These are phyloP conservation scores for Neostapfia colusana DNA, from an alignment of 176 grass and related monocot species.

Conservation along the genomic window DNA sequence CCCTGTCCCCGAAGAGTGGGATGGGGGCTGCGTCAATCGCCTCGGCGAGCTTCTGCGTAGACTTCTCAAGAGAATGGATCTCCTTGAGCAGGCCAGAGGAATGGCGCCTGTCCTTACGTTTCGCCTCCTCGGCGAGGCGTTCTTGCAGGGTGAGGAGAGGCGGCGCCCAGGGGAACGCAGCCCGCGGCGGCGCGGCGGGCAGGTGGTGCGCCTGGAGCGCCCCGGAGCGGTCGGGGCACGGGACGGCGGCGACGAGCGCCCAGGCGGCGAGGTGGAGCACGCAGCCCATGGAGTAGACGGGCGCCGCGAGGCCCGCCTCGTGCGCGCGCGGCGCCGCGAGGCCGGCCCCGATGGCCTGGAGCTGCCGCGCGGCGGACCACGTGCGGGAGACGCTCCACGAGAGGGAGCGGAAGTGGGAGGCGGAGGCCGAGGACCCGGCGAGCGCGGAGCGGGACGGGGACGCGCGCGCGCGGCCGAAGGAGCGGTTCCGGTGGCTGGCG, in stretches of 20 bases:
- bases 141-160: conserved; percentile 79
- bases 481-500: conserved; percentile 75
- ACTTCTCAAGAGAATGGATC: conserved; percentile 67
- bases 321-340: conserved; percentile 70
- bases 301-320: conserved; percentile 67
- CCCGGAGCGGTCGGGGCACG: conserved; percentile 76
- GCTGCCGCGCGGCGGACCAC: conserved; percentile 85
- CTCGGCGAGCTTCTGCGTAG: conserved; percentile 64
- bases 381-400: conserved; percentile 90
- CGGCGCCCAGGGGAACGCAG: conserved; percentile 67
- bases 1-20: conserved; percentile 66
- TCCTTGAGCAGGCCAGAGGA: conserved; percentile 74
- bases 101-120: conserved; percentile 78
- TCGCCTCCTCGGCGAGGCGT: conserved; percentile 76
- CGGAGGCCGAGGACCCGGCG: conserved; percentile 29
- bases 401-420: conserved; percentile 79
- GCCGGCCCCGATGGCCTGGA: conserved; percentile 73
- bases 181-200: conserved; percentile 55
- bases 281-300: conserved; percentile 85
- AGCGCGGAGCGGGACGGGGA: conserved; percentile 36
- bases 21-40: conserved; percentile 55
- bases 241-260: conserved; percentile 77
- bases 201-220: conserved; percentile 62
- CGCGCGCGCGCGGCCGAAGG: conserved; percentile 67
- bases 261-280: conserved; percentile 74